Conservation (phyloP, 2,329 filamentous ascomycete genomes). For the Calonectria ilicicola region DNA sequence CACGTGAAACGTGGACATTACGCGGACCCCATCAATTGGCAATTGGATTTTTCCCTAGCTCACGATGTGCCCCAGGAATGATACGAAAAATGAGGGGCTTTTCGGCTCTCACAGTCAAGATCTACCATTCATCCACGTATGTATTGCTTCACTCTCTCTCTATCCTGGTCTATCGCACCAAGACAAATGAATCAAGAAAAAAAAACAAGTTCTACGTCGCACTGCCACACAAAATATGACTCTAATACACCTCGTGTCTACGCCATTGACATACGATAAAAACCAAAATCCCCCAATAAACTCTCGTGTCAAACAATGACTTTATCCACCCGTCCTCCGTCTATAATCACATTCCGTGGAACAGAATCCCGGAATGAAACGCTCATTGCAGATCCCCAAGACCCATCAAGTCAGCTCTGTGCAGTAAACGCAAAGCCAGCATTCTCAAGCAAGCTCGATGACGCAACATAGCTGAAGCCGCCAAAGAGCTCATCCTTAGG, state of each 20-base stretch:
- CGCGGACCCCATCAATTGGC: conserved; percentile 10
- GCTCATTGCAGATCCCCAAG: neutral
- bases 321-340: neutral
- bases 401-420: conserved; percentile 27
- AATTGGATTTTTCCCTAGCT: conserved; percentile 8
- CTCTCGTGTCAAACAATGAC: neutral
- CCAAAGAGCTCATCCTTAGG: conserved; percentile 70
- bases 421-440: conserved; percentile 52
- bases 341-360: conserved; percentile 7
- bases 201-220: neutral
- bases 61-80: neutral
- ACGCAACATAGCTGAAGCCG: conserved; percentile 73
- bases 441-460: conserved; percentile 67
- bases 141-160: conserved; percentile 1
- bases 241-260: neutral
- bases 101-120: neutral
- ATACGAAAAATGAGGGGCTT: neutral
- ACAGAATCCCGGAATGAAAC: neutral
- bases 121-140: neutral
- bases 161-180: conserved; percentile 12
- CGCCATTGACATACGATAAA: conserved; percentile 7
- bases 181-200: neutral
- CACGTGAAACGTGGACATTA: conserved; percentile 6
- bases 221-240: neutral
- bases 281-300: conserved; percentile 15